Evolutionary conservation across 371 early-diverging fungal species (phyloP), one percentile per base, ranked within the genome.

Genomic region (Capniomyces stellatus): DNA sequence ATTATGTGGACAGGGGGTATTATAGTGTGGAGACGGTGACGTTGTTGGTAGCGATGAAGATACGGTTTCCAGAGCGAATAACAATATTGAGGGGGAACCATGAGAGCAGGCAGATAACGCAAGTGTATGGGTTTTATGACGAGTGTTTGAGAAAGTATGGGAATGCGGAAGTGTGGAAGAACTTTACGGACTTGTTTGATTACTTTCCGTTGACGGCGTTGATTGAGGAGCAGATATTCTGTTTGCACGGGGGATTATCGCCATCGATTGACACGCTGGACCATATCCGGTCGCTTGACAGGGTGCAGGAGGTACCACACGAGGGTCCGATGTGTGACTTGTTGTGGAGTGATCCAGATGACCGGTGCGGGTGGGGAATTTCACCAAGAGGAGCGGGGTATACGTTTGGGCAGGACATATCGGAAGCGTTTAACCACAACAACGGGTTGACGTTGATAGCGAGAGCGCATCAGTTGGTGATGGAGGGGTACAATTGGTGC

Each of bases 1-100:
- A 99, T 75, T 99, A 94, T 68, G 99, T 99, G 41, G 99, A 99
- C 71, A 89, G 99, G 58, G 99, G 99, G 18, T 97, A 93, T 70
- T 96, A 98, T 71, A 92, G 93, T 40, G 88, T 99, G 40, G 99
- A 99, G 71, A 98, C 98, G 3, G 89, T 98, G 47, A 87, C 94
- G 18, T 75, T 98, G 49, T 77, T 99, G 29, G 85, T 98, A 47
- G 88, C 88, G 15, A 75, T 96, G 55, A 99, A 98, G 75, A 87
- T 97, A 53, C 88, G 95, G 59, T 88, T 83, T 73, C 87, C 83
- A 51, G 87, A 94, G 61, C 83, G 96, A 48, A 87, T 99, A 56
- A 97, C 94, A 27, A 82, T 99, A 51, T 72, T 99, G 59, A 82
- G 99, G 60, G 99, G 99, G 49, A 99, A 99, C 74, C 99, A 99